These are phyloP conservation scores for Arachis monticola DNA, from an alignment of 331 rosid species.

Conservation along the genomic window DNA sequence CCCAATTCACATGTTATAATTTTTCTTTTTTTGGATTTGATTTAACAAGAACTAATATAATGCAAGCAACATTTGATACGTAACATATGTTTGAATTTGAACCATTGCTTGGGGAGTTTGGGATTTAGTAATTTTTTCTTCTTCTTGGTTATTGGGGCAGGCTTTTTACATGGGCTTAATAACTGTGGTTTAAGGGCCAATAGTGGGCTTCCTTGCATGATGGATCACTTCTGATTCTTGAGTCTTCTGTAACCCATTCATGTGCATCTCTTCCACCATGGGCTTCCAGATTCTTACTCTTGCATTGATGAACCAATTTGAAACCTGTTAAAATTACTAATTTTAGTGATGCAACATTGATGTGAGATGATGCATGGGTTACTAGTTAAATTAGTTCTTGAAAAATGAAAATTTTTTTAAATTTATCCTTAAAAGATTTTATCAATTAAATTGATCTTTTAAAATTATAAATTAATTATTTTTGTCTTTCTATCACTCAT, in stretches of 20 bases:
- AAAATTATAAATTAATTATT: too few species aligned
- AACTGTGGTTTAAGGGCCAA: not conserved
- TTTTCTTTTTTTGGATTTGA: not conserved
- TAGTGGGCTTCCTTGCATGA: not conserved
- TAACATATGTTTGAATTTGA: not conserved
- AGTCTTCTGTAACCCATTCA: not conserved
- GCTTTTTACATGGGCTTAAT: not conserved
- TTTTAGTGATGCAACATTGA: too few species aligned
- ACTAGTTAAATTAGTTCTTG: too few species aligned
- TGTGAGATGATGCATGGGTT: too few species aligned
- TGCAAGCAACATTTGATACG: not conserved
- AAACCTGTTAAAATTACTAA: not conserved
- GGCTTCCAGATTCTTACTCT: slow-evolving; percentile 21
- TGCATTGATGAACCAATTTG: slow-evolving; percentile 25
- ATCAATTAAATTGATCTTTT: too few species aligned
- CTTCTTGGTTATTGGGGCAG: not conserved
- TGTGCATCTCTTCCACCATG: slow-evolving; percentile 27
- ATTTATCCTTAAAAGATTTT: too few species aligned
- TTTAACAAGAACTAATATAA: not conserved
- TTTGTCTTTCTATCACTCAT: too few species aligned
- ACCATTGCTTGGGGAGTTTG: not conserved
- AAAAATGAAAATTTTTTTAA: too few species aligned
- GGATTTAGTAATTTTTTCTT: too few species aligned
- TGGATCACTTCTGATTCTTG: not conserved
- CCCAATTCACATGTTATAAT: slow-evolving; percentile 22